These are phyloP conservation scores for Paracamarosporium sp. DNA, from an alignment of 2,329 filamentous ascomycete species.

Conservation along the genomic window DNA sequence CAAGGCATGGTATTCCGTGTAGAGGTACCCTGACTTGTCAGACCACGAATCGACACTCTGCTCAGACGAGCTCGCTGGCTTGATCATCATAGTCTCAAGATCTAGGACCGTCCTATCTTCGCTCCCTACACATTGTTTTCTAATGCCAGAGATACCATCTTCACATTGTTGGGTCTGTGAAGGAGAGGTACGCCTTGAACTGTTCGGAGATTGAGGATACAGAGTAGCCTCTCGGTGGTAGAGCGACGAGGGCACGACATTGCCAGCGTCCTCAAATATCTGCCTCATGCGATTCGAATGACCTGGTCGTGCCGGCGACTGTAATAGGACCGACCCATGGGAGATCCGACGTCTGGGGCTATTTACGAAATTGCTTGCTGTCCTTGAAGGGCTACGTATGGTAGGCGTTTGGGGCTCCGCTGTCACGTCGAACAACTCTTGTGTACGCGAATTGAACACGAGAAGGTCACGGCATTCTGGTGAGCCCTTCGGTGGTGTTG, in stretches of 20 bases:
- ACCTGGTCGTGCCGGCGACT: conserved; percentile 38
- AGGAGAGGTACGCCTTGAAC: conserved; percentile 22
- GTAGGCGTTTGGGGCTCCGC: neutral
- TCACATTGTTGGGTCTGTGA: neutral
- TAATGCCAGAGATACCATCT: neutral
- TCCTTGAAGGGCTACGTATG: neutral
- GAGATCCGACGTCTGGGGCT: conserved; percentile 30
- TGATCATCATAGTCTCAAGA: neutral
- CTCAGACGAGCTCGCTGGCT: neutral
- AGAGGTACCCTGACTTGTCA: conserved; percentile 33
- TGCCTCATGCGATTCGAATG: conserved; percentile 35
- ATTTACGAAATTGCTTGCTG: conserved; percentile 10
- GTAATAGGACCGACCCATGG: conserved; percentile 23
- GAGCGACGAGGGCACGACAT: conserved; percentile 3
- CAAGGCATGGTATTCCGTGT: conserved; percentile 2
- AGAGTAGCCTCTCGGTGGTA: neutral
- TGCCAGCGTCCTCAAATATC: conserved; percentile 32
- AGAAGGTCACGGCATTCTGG: neutral
- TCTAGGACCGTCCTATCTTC: conserved; percentile 5
- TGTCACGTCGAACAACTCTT: no score
- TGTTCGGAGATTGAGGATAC: conserved; percentile 34
- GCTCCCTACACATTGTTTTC: no score
- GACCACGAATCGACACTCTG: conserved; percentile 33
- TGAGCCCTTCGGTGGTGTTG: neutral
- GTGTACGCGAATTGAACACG: no score